Percentiles rank a stretch among this genome's conserved stretches.
Conservation (phyloP, 805 yeast genomes). For the Schizosaccharomyces cryophilus region DNA sequence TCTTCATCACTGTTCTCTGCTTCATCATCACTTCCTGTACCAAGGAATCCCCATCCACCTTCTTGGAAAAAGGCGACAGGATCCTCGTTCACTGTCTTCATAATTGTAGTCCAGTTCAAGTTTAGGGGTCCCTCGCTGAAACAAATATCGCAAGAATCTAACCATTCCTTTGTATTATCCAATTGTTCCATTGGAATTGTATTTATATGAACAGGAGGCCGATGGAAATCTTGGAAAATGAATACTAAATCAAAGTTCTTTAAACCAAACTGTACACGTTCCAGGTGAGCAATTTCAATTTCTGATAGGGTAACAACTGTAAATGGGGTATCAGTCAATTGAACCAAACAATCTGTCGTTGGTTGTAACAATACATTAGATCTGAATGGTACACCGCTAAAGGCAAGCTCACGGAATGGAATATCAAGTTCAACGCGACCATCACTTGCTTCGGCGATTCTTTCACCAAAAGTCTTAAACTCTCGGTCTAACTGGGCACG, state of each 20-base stretch:
- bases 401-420: slow-evolving; percentile 88
- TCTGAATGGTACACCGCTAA: slow-evolving; percentile 90
- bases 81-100: slow-evolving; percentile 79
- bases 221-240: slow-evolving; percentile 71
- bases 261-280: slow-evolving; percentile 90
- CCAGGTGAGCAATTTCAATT: slow-evolving; percentile 82
- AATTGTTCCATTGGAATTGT: slow-evolving; percentile 81
- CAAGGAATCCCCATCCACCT: slow-evolving; percentile 92
- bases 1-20: slow-evolving; percentile 40
- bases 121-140: slow-evolving; percentile 84
- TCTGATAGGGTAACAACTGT: slow-evolving; percentile 75
- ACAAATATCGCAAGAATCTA: slow-evolving; percentile 93
- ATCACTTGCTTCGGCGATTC: slow-evolving; percentile 66
- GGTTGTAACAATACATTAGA: slow-evolving; percentile 90
- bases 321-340: slow-evolving; percentile 84
- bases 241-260: slow-evolving; percentile 94
- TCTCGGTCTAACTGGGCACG: slow-evolving; percentile 78
- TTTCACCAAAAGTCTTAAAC: slow-evolving; percentile 69
- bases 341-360: slow-evolving; percentile 86
- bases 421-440: slow-evolving; percentile 72
- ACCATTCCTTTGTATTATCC: slow-evolving; percentile 87
- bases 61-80: slow-evolving; percentile 83
- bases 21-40: slow-evolving; percentile 65
- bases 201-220: slow-evolving; percentile 75
- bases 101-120: slow-evolving; percentile 83